A percentile compares a stretch with the other conserved stretches of the same genome.
Conservation (phyloP, 176 grass and related monocot species). For the Puya raimondii region DNA sequence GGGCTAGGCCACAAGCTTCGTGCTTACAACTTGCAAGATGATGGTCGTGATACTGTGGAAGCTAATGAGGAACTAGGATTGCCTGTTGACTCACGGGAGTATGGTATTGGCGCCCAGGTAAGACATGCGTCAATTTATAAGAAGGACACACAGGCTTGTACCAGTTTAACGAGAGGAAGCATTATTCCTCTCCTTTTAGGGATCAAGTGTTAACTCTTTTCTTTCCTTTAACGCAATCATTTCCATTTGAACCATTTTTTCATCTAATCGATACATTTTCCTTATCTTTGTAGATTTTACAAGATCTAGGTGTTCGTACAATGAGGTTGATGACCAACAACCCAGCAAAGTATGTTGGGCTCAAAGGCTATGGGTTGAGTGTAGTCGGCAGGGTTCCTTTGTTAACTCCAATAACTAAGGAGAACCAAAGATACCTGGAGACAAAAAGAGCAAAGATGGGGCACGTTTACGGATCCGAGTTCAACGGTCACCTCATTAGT, state of each 20-base stretch:
- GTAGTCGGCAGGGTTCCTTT: conserved; percentile 65
- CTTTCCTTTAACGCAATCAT: not conserved
- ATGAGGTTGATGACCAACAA: conserved; percentile 95
- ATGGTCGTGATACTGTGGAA: conserved; percentile 81
- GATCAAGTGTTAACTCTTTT: not conserved
- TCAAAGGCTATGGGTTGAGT: conserved; percentile 92
- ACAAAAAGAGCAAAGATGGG: conserved; percentile 81
- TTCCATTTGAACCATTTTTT: not conserved
- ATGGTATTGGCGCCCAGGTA: conserved; percentile 83
- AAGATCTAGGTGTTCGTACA: conserved; percentile 75
- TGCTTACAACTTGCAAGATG: conserved; percentile 82
- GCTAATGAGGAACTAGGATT: conserved; percentile 93
- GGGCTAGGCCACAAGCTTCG: conserved; percentile 91
- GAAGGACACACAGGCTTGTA: no score
- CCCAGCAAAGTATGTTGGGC: conserved; percentile 66
- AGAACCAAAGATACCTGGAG: conserved; percentile 81
- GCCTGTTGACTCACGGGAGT: conserved; percentile 82
- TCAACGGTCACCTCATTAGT: conserved; percentile 23
- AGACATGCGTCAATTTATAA: not conserved
- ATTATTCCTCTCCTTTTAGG: not conserved
- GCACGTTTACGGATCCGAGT: conserved; percentile 46
- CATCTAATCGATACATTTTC: not conserved
- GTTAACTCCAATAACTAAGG: conserved; percentile 81
- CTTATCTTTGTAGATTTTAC: conserved; percentile 49
- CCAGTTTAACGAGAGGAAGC: no score